A percentile compares a stretch with the other conserved stretches of the same genome.
Conservation (phyloP, 352 stramenopile species). For the Elongisporangium prolatum region DNA sequence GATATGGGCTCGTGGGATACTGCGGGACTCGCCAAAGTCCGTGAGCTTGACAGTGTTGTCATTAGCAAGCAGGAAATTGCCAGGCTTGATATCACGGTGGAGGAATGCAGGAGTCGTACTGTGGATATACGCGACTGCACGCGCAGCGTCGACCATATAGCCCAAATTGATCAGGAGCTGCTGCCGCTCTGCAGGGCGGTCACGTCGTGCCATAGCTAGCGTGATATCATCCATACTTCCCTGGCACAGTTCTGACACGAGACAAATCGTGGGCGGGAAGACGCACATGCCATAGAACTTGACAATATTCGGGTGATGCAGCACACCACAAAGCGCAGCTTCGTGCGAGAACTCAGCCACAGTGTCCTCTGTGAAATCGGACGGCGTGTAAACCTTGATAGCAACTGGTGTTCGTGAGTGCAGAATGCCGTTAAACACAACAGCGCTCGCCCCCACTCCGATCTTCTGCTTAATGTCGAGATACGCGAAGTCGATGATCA, state of each 20-base stretch:
- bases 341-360: slow-evolving; percentile 55
- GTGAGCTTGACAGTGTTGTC: slow-evolving; percentile 66
- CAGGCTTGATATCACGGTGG: slow-evolving; percentile 67
- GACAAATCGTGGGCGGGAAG: slow-evolving; percentile 60
- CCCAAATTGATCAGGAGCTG: slow-evolving; percentile 55
- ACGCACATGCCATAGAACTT: slow-evolving; percentile 61
- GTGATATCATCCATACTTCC: slow-evolving; percentile 45
- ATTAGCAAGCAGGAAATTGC: slow-evolving; percentile 75
- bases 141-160: slow-evolving; percentile 62
- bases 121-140: slow-evolving; percentile 65
- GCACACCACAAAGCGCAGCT: slow-evolving; percentile 30
- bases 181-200: slow-evolving; percentile 12
- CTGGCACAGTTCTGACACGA: slow-evolving; percentile 73
- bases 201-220: not conserved
- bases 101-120: slow-evolving; percentile 70
- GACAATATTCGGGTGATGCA: slow-evolving; percentile 52
- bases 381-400: slow-evolving; percentile 60
- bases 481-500: slow-evolving; percentile 74
- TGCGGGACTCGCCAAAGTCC: slow-evolving; percentile 70
- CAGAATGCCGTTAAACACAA: slow-evolving; percentile 43
- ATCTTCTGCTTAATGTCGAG: slow-evolving; percentile 56
- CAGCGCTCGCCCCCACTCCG: slow-evolving; percentile 30
- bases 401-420: slow-evolving; percentile 32
- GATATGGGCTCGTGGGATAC: slow-evolving; percentile 12
- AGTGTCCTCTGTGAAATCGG: slow-evolving; percentile 44